These are phyloP conservation scores for Boletus sp. DNA, from an alignment of 768 basidiomycete genomes.

Conservation along the genomic window DNA sequence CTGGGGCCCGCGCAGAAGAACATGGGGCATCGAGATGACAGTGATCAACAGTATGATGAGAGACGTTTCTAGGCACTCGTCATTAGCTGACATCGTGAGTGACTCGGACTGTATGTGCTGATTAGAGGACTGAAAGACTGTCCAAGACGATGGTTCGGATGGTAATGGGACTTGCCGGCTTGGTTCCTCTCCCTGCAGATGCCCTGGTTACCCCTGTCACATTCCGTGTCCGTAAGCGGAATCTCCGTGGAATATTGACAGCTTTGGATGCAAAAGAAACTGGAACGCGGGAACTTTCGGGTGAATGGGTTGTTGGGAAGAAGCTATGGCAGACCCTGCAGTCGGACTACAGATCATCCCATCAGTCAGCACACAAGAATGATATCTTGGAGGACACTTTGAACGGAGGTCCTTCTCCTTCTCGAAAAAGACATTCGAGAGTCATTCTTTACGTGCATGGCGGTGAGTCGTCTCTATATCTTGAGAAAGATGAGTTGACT, in stretches of 20 bases:
- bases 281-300: constrained; percentile 77
- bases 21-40: constrained; percentile 96
- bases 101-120: not conserved
- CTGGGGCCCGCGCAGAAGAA: constrained; percentile 82
- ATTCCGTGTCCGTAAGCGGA: constrained; percentile 71
- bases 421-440: constrained; percentile 56
- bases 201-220: constrained; percentile 94
- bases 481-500: constrained; percentile 4
- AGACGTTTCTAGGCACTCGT: constrained; percentile 75
- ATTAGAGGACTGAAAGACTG: not conserved
- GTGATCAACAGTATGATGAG: constrained; percentile 82
- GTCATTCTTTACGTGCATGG: constrained; percentile 95
- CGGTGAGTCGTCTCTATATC: constrained; percentile 44
- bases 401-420: constrained; percentile 9
- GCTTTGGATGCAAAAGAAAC: constrained; percentile 71
- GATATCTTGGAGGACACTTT: constrained; percentile 15
- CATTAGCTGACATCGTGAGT: constrained; percentile 78
- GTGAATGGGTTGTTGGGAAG: constrained; percentile 97
- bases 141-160: constrained; percentile 47
- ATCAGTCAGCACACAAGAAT: constrained; percentile 22
- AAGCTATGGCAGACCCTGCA: constrained; percentile 87
- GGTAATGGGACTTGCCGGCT: constrained; percentile 74
- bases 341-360: constrained; percentile 66
- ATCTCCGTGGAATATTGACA: constrained; percentile 75
- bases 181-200: constrained; percentile 86